These are phyloP conservation scores for Camellia japonica DNA, from an alignment of 148 eudicot genomes.

Conservation along the genomic window DNA sequence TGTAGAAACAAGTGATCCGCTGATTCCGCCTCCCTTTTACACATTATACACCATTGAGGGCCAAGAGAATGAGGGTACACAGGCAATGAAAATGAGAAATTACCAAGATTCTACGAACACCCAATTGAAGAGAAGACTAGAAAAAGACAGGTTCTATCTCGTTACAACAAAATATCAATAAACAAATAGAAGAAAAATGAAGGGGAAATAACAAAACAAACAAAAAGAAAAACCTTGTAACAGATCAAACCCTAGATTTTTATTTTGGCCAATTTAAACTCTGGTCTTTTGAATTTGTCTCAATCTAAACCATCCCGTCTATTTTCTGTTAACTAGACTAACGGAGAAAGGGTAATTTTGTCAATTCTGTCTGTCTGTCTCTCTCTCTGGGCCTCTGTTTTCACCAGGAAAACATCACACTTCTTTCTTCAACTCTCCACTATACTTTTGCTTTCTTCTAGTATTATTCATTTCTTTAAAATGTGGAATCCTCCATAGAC, in stretches of 20 bases:
- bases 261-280: too few relatives aligned
- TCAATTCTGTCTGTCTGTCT: background rate
- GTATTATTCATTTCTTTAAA: constrained; percentile 16
- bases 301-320: too few relatives aligned
- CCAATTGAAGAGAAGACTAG: background rate
- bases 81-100: background rate
- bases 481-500: constrained; percentile 19
- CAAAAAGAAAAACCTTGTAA: too few relatives aligned
- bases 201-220: too few relatives aligned
- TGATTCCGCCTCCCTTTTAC: too few relatives aligned
- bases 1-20: too few relatives aligned
- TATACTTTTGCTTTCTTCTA: constrained; percentile 12
- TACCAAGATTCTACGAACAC: background rate
- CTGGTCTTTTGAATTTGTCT: too few relatives aligned
- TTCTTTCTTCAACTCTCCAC: background rate
- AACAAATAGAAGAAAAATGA: too few relatives aligned
- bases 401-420: constrained; percentile 14
- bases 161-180: background rate
- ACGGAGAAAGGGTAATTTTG: too few relatives aligned
- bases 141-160: background rate
- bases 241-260: too few relatives aligned
- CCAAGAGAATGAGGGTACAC: background rate
- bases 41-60: background rate
- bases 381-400: constrained; percentile 17
- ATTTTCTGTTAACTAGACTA: too few relatives aligned